phyloP scores from a whole-genome alignment of 139 green algal genomes.

The Micractinium conductrix region DNA sequence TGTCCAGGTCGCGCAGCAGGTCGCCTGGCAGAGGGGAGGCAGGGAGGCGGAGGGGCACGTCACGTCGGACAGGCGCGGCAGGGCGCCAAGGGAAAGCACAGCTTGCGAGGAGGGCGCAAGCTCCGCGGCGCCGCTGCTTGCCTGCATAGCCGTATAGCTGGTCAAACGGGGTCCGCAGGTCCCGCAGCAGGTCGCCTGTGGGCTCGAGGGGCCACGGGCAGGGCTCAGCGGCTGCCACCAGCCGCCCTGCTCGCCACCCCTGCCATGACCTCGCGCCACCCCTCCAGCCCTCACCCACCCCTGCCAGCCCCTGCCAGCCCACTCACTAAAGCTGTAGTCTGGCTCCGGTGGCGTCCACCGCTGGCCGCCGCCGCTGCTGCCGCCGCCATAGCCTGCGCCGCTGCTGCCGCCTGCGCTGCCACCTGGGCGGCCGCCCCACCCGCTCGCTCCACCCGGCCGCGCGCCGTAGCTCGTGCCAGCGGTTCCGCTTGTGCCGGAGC shows the following conservation, averaged over 20 bases:
- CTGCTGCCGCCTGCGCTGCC: neutral
- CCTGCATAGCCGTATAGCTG: too few relatives aligned
- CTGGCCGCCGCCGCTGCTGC: neutral
- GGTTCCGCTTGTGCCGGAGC: conserved; percentile 21
- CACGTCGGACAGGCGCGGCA: too few relatives aligned
- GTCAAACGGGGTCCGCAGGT: too few relatives aligned
- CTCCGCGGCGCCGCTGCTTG: too few relatives aligned
- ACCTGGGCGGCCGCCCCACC: neutral
- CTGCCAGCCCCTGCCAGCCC: neutral
- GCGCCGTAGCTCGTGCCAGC: neutral
- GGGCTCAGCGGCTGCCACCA: too few relatives aligned
- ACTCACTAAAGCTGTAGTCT: conserved; percentile 49
- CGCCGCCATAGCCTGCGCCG: neutral
- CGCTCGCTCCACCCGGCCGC: neutral
- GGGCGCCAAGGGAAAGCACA: too few relatives aligned
- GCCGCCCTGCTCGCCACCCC: too few relatives aligned
- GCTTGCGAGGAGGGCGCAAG: too few relatives aligned
- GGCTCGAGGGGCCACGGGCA: too few relatives aligned
- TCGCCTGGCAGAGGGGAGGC: conserved; percentile 49
- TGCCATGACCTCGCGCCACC: too few relatives aligned
- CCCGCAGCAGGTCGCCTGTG: too few relatives aligned
- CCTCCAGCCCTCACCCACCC: neutral
- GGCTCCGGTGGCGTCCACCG: conserved; percentile 32
- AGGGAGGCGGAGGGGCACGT: neutral
- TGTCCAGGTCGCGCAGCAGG: conserved; percentile 68